These are phyloP conservation scores for Volvariella volvacea DNA, from an alignment of 1,284 basidiomycete genomes.

Conservation along the genomic window DNA sequence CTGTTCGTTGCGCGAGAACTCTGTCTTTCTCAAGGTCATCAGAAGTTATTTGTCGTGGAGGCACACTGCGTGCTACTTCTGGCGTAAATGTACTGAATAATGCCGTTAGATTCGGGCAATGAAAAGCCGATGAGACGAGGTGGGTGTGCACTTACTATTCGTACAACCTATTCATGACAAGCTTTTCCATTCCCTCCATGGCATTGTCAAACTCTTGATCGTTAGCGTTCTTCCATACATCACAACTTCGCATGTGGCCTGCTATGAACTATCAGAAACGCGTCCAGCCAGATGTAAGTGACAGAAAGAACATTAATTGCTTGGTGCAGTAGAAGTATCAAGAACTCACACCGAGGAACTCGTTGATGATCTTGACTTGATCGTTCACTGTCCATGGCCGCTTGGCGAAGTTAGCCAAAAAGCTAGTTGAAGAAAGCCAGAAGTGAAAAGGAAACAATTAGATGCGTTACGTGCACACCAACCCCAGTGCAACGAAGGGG, in stretches of 20 bases:
- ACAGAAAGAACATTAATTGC: no score
- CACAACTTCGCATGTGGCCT: conserved; percentile 78
- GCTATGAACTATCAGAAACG: conserved; percentile 68
- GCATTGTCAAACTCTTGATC: conserved; percentile 93
- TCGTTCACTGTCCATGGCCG: conserved; percentile 84
- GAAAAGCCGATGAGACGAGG: conserved; percentile 1
- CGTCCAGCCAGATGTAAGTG: conserved; percentile 6
- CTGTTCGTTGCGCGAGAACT: conserved; percentile 86
- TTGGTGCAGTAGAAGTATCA: not conserved
- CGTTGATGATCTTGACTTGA: conserved; percentile 90
- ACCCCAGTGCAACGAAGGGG: not conserved
- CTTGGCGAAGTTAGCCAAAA: conserved; percentile 88
- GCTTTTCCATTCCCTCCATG: conserved; percentile 98
- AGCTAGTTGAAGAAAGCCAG: conserved; percentile 37
- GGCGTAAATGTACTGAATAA: conserved; percentile 80
- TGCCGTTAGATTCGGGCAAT: conserved; percentile 2
- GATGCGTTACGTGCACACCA: not conserved
- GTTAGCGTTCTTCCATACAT: conserved; percentile 73
- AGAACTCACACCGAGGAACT: conserved; percentile 74
- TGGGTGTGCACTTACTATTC: conserved; percentile 61
- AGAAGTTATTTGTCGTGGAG: conserved; percentile 77
- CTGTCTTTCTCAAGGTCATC: conserved; percentile 95
- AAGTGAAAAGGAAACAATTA: not conserved
- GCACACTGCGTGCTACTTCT: conserved; percentile 55
- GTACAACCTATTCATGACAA: conserved; percentile 97